Base-by-base conservation (phyloP, 768 basidiomycete genomes). In the Pleurotus salmoneostramineus region DNA sequence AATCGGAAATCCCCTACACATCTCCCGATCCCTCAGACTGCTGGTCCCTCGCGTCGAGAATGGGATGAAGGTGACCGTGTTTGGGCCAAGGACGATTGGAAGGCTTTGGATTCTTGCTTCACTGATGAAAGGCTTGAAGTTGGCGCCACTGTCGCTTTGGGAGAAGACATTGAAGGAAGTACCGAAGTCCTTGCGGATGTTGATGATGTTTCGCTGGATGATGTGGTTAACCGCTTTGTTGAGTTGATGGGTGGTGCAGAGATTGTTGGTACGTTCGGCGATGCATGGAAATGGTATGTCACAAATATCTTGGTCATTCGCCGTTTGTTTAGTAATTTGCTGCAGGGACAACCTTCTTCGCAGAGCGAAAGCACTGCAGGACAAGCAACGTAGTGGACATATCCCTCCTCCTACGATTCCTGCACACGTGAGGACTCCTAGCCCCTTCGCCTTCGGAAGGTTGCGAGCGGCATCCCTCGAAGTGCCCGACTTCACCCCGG, bases 51-150 rank as follows among this genome's bases (percentile, higher is more conserved):
- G 21, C 31, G 7, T 40, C 37, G 37, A 40, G n/a, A 40, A n/a
- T 6, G n/a, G n/a, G 17, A 15, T 17, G 15, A 45, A 11, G 56
- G 43, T 17, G 61, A 67, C 50, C 65, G 68, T 14, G 72, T 70
- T 42, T 95, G 92, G 92, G 76, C 78, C 3, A 88, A 87, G 64
- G 81, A 82, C 17, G 88, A 93, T 52, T 95, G 92, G 92, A 92
- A 88, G 68, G 66, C 76, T 49, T 75, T 95, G 50, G 92, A 94
- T 68, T 82, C 81, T 21, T 91, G 89, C 64, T 87, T 93, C 61
- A 87, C 88, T 8, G 87, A 89, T 55, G 84, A 87, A 66, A 75
- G 88, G 34, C 68, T 88, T 11, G 76, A 78, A 2, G 62, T 82
- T 47, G 83, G 77, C 2, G 69, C 45, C 14, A 57, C 58, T 6